These are phyloP conservation scores for Leccinum boreale DNA, from an alignment of 768 basidiomycete genomes.

Conservation along the genomic window DNA sequence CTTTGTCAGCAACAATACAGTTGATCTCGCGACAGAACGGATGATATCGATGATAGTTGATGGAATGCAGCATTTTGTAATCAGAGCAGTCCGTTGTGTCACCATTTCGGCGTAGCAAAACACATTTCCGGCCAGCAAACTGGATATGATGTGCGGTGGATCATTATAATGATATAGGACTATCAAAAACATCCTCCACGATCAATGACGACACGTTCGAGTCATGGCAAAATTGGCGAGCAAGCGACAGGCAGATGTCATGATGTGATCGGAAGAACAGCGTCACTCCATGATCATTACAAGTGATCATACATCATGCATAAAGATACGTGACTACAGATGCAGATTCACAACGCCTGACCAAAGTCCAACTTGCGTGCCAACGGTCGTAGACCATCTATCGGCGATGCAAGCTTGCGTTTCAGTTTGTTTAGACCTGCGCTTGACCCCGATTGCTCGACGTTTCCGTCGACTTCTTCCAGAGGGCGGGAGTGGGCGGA, in stretches of 20 bases:
- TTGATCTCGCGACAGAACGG: not conserved
- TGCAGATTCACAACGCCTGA: slow-evolving; percentile 28
- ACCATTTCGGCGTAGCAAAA: not conserved
- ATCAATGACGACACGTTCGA: not conserved
- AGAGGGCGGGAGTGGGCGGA: slow-evolving; percentile 52
- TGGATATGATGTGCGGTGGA: not conserved
- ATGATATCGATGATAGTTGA: not conserved
- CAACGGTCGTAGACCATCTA: slow-evolving; percentile 52
- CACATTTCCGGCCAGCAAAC: not conserved
- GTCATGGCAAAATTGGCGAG: not conserved
- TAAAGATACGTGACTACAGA: not conserved
- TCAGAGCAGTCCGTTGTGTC: not conserved
- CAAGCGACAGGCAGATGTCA: not conserved
- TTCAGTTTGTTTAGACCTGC: slow-evolving; percentile 59
- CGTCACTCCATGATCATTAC: not conserved
- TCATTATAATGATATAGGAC: not conserved
- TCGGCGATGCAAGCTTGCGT: slow-evolving; percentile 62
- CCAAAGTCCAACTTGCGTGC: slow-evolving; percentile 74
- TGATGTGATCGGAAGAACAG: not conserved
- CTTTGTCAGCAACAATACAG: not conserved
- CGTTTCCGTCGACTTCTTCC: slow-evolving; percentile 78
- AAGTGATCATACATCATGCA: not conserved
- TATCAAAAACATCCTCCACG: not conserved
- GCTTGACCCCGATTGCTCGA: slow-evolving; percentile 48
- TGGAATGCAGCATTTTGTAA: not conserved